phyloP scores from a whole-genome alignment of 495 filamentous ascomycete species.

The Talaromyces trachyspermus region DNA sequence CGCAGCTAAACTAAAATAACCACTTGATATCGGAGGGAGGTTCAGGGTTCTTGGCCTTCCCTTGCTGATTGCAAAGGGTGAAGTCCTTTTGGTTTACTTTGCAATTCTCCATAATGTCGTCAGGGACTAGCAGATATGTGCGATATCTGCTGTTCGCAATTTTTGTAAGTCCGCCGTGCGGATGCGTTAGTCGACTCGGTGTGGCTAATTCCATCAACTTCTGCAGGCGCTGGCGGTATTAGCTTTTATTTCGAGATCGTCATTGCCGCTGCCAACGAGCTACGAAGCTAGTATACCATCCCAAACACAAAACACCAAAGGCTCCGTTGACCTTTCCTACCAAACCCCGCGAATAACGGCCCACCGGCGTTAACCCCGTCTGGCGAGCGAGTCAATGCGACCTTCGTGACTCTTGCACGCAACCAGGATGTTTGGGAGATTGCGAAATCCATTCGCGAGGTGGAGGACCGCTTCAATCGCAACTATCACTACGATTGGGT shows the following conservation, averaged over 20 bases:
- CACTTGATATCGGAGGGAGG: too few species aligned
- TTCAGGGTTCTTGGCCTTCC: too few species aligned
- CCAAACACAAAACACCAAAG: conserved; percentile 19
- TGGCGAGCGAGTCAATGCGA: conserved; percentile 80
- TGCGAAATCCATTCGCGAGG: conserved; percentile 82
- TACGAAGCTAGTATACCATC: conserved; percentile 15
- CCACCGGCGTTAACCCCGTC: conserved; percentile 37
- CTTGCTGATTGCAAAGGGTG: too few species aligned
- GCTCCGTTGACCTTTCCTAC: conserved; percentile 21
- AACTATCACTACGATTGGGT: conserved; percentile 99
- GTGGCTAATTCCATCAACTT: not conserved
- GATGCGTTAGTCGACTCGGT: not conserved
- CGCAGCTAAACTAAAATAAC: too few species aligned
- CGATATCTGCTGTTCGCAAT: conserved; percentile 86
- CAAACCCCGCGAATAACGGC: conserved; percentile 35
- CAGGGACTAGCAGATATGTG: conserved; percentile 60
- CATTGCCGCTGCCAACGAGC: conserved; percentile 37
- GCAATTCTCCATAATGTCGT: conserved; percentile 56
- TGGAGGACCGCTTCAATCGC: conserved; percentile 96
- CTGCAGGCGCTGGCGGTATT: conserved; percentile 62
- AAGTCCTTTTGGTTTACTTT: too few species aligned
- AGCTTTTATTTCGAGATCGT: conserved; percentile 74
- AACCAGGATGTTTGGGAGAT: conserved; percentile 96
- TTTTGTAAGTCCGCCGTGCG: conserved; percentile 55
- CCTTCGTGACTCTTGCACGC: conserved; percentile 90